These are phyloP conservation scores for Colletotrichum endophyticum DNA, from an alignment of 2,329 filamentous ascomycete genomes.

Conservation along the genomic window DNA sequence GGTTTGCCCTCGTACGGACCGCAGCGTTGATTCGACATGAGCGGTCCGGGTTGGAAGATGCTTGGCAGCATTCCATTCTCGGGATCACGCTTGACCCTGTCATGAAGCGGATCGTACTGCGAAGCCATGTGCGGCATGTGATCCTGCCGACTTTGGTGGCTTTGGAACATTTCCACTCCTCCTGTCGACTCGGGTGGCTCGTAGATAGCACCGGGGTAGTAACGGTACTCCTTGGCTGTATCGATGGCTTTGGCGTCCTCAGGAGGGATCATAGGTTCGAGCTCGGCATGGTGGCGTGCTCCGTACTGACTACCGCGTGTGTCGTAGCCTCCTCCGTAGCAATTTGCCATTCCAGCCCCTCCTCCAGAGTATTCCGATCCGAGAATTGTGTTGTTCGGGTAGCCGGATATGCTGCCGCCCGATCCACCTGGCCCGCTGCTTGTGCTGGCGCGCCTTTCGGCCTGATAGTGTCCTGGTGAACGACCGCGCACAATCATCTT, in stretches of 20 bases:
- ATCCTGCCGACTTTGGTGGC: constrained; percentile 38
- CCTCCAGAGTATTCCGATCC: constrained; percentile 42
- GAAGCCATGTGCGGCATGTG: constrained; percentile 34
- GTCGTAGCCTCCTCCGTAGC: constrained; percentile 44
- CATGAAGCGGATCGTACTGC: constrained; percentile 30
- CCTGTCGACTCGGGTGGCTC: constrained; percentile 43
- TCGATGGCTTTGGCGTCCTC: constrained; percentile 58
- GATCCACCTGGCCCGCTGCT: constrained; percentile 72
- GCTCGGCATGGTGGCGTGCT: constrained; percentile 51
- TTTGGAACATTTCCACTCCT: constrained; percentile 55
- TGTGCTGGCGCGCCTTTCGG: constrained; percentile 70
- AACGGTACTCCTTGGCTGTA: constrained; percentile 57
- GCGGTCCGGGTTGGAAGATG: constrained; percentile 47
- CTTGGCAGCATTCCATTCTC: constrained; percentile 50
- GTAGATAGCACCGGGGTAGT: constrained; percentile 57
- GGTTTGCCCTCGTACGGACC: constrained; percentile 59
- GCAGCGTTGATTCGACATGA: constrained; percentile 44
- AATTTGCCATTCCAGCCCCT: constrained; percentile 42
- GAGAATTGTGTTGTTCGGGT: constrained; percentile 42
- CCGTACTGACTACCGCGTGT: constrained; percentile 46
- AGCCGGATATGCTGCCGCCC: constrained; percentile 63
- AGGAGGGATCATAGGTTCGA: constrained; percentile 56
- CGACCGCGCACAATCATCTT: constrained; percentile 88
- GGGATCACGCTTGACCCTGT: constrained; percentile 52
- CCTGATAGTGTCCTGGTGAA: constrained; percentile 81